Evolutionary conservation across 345 rosid genomes (phyloP), one percentile per base, ranked within the genome.

Genomic region (Populus davidiana): DNA sequence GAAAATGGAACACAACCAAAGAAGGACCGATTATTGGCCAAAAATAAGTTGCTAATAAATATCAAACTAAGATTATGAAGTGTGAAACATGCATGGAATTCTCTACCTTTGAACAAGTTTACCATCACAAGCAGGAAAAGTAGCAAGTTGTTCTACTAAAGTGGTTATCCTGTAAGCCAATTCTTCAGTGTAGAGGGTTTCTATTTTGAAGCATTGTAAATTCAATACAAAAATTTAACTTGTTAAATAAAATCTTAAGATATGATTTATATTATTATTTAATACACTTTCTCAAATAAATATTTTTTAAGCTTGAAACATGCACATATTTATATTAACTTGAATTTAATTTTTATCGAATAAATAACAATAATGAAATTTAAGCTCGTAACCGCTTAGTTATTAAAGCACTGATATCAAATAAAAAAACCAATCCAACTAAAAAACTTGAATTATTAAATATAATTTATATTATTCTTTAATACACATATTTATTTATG

Each of bases 271-370:
- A 33, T 33, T 33, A 33, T 33, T 0, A 33, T 33, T 33, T 33
- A 33, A 33, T 0, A 33, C 0, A 33, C 4, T 0, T 0, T 0
- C 3, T 33, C 5, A 4, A 33, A 0, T 33, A 33, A 33, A 33
- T 0, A 0, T 0, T 3, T 33, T 4, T 3, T 33, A 0, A 31
- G 0, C 35, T 33, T 33, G 5, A 33, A 33, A 33, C 36, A 4
- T 33, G 0, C 0, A 33, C 0, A 33, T 0, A 33, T 4, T 33
- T 0, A 33, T 0, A 33, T 0, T 33, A 4, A 0, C 0, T 33
- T 33, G 0, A 4, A 4, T 33, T 33, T 33, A 33, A 33, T 4
- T 33, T 33, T 33, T 33, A 33, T 33, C 0, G 5, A 4, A 33
- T 33, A 33, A 33, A 33, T 33, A 4, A 0, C 0, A 0, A 33